Evolutionary conservation across 495 filamentous ascomycete genomes (phyloP).

Genomic region (Aspergillus ostianus): DNA sequence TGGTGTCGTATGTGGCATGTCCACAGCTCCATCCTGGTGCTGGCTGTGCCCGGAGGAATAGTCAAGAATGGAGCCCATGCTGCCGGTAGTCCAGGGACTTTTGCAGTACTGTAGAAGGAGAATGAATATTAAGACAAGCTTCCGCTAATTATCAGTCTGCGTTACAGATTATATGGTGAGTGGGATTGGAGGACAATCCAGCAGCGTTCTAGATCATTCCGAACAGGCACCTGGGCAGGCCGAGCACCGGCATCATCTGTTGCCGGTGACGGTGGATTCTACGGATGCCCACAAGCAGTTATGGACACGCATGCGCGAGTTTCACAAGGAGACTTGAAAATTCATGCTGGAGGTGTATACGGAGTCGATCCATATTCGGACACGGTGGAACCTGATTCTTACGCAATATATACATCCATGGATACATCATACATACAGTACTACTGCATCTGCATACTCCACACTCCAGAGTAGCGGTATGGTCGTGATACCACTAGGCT

Average conservation of each 20-base stretch:
- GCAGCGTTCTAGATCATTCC: background rate
- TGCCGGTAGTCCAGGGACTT: conserved; percentile 14
- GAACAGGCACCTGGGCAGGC: background rate
- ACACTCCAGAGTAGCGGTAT: too few relatives aligned
- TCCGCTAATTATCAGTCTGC: background rate
- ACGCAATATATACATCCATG: too few relatives aligned
- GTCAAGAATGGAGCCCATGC: conserved; percentile 31
- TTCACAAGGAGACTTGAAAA: background rate
- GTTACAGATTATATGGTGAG: background rate
- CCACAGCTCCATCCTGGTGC: background rate
- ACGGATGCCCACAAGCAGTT: background rate
- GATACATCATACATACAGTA: too few relatives aligned
- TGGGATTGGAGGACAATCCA: background rate
- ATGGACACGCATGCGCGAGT: background rate
- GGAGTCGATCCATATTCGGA: background rate
- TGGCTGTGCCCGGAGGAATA: conserved; percentile 11
- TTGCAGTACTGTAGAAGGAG: background rate
- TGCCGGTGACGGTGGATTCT: background rate
- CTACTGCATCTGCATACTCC: too few relatives aligned
- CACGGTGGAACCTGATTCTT: too few relatives aligned
- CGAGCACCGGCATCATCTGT: conserved; percentile 2
- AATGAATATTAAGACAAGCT: background rate
- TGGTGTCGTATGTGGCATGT: background rate
- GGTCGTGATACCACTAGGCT: too few relatives aligned
- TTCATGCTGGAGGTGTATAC: background rate